These are phyloP conservation scores for Quercus mongolica DNA, from an alignment of 306 rosid species.

Conservation along the genomic window DNA sequence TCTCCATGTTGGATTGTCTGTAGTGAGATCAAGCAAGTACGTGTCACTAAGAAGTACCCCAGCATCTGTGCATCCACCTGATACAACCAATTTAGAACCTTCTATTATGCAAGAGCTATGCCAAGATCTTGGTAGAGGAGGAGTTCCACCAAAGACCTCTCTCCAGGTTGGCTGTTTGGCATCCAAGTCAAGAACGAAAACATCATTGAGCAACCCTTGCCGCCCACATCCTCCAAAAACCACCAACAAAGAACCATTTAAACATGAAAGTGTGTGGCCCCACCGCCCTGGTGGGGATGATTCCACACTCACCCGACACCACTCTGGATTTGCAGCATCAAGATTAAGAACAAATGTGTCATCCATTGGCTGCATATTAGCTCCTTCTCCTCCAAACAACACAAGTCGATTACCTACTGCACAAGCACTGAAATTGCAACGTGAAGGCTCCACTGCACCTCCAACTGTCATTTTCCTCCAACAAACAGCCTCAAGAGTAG, in stretches of 20 bases:
- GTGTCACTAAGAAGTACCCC: conserved; percentile 92
- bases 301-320: conserved; percentile 80
- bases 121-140: conserved; percentile 97
- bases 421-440: conserved; percentile 97
- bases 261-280: conserved; percentile 95
- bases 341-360: conserved; percentile 95
- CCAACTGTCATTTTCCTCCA: conserved; percentile 90
- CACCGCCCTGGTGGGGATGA: conserved; percentile 99
- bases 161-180: conserved; percentile 97
- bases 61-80: conserved; percentile 93
- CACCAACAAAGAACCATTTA: conserved; percentile 86
- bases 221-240: conserved; percentile 96
- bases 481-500: conserved; percentile 92
- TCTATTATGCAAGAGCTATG: conserved; percentile 94
- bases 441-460: conserved; percentile 92
- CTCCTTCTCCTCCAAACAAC: conserved; percentile 96
- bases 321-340: conserved; percentile 80
- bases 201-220: conserved; percentile 91
- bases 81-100: conserved; percentile 90
- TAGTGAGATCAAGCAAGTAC: conserved; percentile 69
- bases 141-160: conserved; percentile 81
- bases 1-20: conserved; percentile 76
- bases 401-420: conserved; percentile 96
- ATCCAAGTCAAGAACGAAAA: conserved; percentile 92
- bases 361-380: conserved; percentile 96